A percentile compares a stretch with the other conserved stretches of the same genome.
phyloP scores from a whole-genome alignment of 2,329 filamentous ascomycete species.

The Colletotrichum tabaci region DNA sequence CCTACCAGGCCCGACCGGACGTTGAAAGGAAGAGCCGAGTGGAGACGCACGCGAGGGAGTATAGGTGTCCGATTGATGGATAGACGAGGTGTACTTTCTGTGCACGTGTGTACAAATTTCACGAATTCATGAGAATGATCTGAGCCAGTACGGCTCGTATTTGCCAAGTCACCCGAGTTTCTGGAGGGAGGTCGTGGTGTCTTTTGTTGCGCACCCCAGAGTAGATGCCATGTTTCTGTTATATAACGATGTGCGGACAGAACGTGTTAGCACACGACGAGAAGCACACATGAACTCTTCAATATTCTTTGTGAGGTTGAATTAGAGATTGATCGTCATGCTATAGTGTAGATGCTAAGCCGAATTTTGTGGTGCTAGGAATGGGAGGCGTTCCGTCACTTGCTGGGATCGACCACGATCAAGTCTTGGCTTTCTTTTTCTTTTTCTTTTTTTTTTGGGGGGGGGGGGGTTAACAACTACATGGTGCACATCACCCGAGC shows the following conservation, averaged over 20 bases:
- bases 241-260: too few relatives aligned
- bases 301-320: neutral
- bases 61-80: conserved; percentile 72
- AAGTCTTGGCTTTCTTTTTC: neutral
- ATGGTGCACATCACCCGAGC: neutral
- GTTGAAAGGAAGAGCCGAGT: conserved; percentile 58
- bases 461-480: too few relatives aligned
- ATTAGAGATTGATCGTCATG: neutral
- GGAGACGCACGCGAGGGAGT: conserved; percentile 61
- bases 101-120: conserved; percentile 41
- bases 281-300: neutral
- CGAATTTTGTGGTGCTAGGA: neutral
- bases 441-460: too few relatives aligned
- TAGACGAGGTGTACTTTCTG: conserved; percentile 47
- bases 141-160: neutral
- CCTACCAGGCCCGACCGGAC: conserved; percentile 69
- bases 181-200: neutral
- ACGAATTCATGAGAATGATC: conserved; percentile 39
- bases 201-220: neutral
- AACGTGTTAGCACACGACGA: too few relatives aligned
- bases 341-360: conserved; percentile 11
- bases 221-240: neutral
- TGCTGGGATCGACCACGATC: neutral
- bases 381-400: neutral
- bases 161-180: neutral